Conservation (phyloP, 108 stramenopile species). For the Cyclotella distinguenda region DNA sequence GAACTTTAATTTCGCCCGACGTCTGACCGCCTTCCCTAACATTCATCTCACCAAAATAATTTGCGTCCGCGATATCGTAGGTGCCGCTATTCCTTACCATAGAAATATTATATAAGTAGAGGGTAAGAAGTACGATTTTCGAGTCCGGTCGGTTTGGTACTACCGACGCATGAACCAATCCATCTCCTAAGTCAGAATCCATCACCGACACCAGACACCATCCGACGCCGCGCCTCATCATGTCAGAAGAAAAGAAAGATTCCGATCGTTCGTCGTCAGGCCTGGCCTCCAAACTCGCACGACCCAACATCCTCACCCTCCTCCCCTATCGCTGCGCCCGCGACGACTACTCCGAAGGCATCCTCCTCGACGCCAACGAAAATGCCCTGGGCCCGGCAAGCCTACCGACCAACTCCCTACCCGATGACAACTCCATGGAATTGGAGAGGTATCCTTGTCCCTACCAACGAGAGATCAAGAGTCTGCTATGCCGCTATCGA, state of each 20-base stretch:
- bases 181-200: no score
- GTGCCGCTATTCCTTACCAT: no score
- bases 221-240: not conserved
- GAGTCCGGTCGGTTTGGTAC: no score
- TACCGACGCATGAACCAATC: no score
- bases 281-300: slow-evolving; percentile 67
- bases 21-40: no score
- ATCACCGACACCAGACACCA: not conserved
- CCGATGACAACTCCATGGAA: slow-evolving; percentile 55
- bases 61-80: no score
- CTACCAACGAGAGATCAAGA: slow-evolving; percentile 80
- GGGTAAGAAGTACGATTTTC: no score
- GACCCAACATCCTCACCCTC: slow-evolving; percentile 90
- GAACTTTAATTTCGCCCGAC: no score
- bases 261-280: slow-evolving; percentile 26
- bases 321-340: slow-evolving; percentile 95
- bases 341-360: slow-evolving; percentile 90
- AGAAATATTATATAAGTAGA: no score
- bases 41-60: no score
- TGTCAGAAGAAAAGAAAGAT: slow-evolving; percentile 40
- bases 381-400: slow-evolving; percentile 86
- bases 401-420: slow-evolving; percentile 62
- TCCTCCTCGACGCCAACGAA: slow-evolving; percentile 96
- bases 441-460: slow-evolving; percentile 94
- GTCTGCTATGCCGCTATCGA: slow-evolving; percentile 67